These are phyloP conservation scores for Chaetomium fimeti DNA, from an alignment of 495 filamentous ascomycete genomes.

Conservation along the genomic window DNA sequence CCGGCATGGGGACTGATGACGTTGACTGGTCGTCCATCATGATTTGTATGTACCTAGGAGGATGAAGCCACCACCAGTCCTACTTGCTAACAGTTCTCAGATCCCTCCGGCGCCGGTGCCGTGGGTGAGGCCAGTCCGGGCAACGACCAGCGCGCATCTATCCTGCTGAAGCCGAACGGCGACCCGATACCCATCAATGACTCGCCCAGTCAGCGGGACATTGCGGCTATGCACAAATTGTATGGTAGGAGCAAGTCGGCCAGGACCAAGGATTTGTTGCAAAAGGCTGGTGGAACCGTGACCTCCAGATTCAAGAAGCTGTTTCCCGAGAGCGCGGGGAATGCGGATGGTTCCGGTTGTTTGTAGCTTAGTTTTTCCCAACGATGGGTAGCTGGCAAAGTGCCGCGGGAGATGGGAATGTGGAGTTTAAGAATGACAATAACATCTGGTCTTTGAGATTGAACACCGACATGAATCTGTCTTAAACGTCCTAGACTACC, in stretches of 20 bases:
- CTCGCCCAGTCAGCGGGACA: constrained; percentile 7
- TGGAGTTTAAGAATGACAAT: too few species aligned
- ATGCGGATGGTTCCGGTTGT: neutral
- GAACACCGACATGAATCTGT: too few species aligned
- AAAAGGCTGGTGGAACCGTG: neutral
- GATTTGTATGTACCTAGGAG: constrained; percentile 3
- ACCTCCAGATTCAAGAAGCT: neutral
- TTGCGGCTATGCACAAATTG: constrained; percentile 6
- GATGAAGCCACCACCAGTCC: neutral
- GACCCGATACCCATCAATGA: neutral
- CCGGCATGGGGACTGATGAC: neutral
- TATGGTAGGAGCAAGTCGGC: neutral
- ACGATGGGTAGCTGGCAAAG: neutral
- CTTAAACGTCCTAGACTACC: too few species aligned
- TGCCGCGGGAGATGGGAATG: too few species aligned
- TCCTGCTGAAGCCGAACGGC: neutral
- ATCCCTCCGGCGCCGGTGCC: neutral
- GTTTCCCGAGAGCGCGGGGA: neutral
- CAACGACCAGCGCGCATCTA: neutral
- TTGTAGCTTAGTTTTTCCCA: neutral
- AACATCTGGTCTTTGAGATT: too few species aligned
- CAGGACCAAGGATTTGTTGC: neutral
- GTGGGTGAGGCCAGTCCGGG: neutral
- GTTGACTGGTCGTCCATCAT: constrained; percentile 29
- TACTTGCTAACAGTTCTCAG: neutral